Percentiles rank a stretch among this genome's conserved stretches.
These are phyloP conservation scores for Lantana camara DNA, from an alignment of 257 asterid species.

Conservation along the genomic window DNA sequence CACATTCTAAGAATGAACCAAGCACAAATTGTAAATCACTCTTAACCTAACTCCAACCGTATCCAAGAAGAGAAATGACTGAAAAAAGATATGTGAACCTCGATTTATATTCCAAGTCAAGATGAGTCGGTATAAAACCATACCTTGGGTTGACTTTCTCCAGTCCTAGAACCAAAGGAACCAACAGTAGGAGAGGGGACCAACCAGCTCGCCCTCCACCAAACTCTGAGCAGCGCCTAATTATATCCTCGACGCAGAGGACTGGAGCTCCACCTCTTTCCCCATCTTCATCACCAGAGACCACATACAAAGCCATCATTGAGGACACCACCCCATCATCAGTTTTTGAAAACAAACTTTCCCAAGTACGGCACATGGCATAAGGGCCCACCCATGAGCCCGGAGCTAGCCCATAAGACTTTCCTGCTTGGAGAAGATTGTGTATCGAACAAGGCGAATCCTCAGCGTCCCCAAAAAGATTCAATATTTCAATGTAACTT, in stretches of 20 bases:
- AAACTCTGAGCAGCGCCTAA: conserved; percentile 52
- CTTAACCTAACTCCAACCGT: too few relatives aligned
- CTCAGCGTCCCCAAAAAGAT: conserved; percentile 85
- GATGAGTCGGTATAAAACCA: conserved; percentile 14
- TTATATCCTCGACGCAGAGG: conserved; percentile 71
- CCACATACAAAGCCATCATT: conserved; percentile 69
- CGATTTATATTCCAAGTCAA: too few relatives aligned
- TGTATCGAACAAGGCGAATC: conserved; percentile 87
- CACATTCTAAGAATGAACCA: background rate
- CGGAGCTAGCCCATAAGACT: conserved; percentile 82
- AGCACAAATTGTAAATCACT: conserved; percentile 11
- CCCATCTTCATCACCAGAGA: conserved; percentile 98
- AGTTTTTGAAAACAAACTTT: conserved; percentile 56
- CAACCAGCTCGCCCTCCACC: conserved; percentile 54
- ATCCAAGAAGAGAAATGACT: too few relatives aligned
- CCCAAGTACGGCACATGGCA: conserved; percentile 99
- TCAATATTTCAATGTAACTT: conserved; percentile 69
- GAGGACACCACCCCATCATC: conserved; percentile 45
- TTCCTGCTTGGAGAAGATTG: conserved; percentile 93
- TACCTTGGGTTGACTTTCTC: conserved; percentile 97
- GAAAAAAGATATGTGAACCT: too few relatives aligned
- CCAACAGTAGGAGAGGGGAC: conserved; percentile 79
- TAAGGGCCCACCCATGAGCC: conserved; percentile 99
- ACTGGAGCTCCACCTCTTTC: conserved; percentile 99
- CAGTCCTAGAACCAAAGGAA: conserved; percentile 95